phyloP scores from a whole-genome alignment of 78 protist species.

The Chrysochromulina parva region DNA sequence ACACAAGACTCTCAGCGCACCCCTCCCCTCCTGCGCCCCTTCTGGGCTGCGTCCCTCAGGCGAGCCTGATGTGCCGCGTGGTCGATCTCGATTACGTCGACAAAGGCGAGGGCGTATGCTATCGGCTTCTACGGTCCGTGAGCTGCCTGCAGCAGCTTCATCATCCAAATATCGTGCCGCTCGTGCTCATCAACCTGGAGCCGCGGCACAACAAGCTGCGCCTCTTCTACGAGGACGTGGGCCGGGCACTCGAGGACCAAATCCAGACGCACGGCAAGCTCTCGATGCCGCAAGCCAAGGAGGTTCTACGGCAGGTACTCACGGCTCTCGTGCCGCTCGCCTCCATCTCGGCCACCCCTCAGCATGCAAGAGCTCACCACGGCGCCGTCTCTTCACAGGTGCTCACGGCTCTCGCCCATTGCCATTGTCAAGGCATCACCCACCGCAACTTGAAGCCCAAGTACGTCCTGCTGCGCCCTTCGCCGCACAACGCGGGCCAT shows the following conservation, averaged over 20 bases:
- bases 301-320: background rate
- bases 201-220: background rate
- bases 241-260: background rate
- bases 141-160: conserved; percentile 2
- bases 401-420: background rate
- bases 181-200: background rate
- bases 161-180: background rate
- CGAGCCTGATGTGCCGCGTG: background rate
- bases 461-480: background rate
- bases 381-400: too few species aligned
- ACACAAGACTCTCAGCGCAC: too few species aligned
- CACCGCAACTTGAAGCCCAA: conserved; percentile 22
- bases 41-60: too few species aligned
- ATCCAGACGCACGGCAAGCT: background rate
- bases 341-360: too few species aligned
- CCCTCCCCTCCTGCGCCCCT: too few species aligned
- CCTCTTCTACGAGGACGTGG: background rate
- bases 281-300: background rate
- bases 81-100: conserved; percentile 12
- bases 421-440: background rate
- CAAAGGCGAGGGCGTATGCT: background rate
- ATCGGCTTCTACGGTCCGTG: conserved; percentile 7
- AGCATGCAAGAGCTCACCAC: too few species aligned
- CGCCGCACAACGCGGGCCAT: too few species aligned
- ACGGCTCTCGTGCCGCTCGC: too few species aligned